Conservation (phyloP, 1,284 basidiomycete genomes). For the Leccinum variabile region DNA sequence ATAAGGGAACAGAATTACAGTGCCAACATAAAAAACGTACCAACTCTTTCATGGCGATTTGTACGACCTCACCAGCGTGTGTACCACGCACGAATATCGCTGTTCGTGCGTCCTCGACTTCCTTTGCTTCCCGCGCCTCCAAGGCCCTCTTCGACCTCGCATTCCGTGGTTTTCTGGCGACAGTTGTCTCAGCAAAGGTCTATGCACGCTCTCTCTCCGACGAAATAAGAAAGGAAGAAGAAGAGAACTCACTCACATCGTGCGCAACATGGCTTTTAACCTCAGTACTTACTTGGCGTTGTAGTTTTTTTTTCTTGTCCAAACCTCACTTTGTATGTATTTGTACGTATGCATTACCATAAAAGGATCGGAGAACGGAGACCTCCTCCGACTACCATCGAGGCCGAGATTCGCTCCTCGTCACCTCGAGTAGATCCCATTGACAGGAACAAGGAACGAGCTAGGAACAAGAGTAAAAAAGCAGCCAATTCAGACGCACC, state of each 20-base stretch:
- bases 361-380: background rate
- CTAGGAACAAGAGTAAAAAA: background rate
- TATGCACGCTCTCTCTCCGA: no score
- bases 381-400: background rate
- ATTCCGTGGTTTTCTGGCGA: slow-evolving; percentile 88
- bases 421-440: background rate
- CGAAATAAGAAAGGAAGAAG: background rate
- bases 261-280: slow-evolving; percentile 36
- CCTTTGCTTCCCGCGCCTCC: slow-evolving; percentile 85
- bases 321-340: background rate
- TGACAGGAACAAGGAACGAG: background rate
- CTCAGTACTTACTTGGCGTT: background rate
- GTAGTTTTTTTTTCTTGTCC: slow-evolving; percentile 9
- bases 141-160: slow-evolving; percentile 94
- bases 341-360: background rate
- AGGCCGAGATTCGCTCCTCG: background rate
- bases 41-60: slow-evolving; percentile 84
- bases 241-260: slow-evolving; percentile 35
- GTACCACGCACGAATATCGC: slow-evolving; percentile 91
- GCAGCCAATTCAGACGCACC: background rate
- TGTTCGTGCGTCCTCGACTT: slow-evolving; percentile 83
- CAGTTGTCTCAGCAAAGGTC: background rate
- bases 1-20: background rate
- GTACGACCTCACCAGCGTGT: slow-evolving; percentile 80
- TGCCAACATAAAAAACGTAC: slow-evolving; percentile 46